These are phyloP conservation scores for Dactylellina sp. DNA, from an alignment of 2,329 filamentous ascomycete species.

Conservation along the genomic window DNA sequence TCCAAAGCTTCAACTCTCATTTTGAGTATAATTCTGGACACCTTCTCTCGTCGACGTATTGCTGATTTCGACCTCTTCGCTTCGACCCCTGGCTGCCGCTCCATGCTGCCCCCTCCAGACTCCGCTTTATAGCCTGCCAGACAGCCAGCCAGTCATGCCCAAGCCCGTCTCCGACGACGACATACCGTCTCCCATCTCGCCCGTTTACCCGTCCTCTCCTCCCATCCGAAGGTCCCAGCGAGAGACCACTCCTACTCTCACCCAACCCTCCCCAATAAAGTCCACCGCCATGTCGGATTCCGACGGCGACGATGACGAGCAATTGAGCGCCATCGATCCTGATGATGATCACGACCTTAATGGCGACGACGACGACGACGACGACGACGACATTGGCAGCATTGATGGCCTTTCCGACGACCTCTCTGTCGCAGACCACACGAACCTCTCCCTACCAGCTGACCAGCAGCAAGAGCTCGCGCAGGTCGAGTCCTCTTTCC, in stretches of 20 bases:
- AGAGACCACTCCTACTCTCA: neutral
- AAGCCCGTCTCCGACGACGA: too few relatives aligned
- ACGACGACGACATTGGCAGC: conserved; percentile 26
- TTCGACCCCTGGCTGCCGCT: neutral
- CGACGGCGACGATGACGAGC: conserved; percentile 30
- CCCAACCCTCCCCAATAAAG: conserved; percentile 15
- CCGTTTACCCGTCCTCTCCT: conserved; percentile 47
- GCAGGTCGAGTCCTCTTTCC: conserved; percentile 50
- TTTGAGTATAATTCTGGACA: too few relatives aligned
- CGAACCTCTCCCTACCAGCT: conserved; percentile 45
- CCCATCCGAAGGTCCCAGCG: conserved; percentile 29
- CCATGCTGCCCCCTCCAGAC: neutral
- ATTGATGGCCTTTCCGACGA: conserved; percentile 39
- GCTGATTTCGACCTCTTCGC: too few relatives aligned
- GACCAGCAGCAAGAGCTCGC: conserved; percentile 54
- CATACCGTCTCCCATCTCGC: conserved; percentile 50
- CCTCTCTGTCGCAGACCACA: conserved; percentile 32
- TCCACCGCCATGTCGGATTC: conserved; percentile 8
- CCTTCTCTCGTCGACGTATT: too few relatives aligned
- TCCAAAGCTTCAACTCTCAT: too few relatives aligned
- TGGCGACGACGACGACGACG: neutral
- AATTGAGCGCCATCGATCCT: conserved; percentile 39
- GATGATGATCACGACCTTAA: conserved; percentile 17
- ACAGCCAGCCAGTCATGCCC: too few relatives aligned
- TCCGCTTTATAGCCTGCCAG: too few relatives aligned